Evolutionary conservation across 768 basidiomycete genomes (phyloP), one percentile per base, ranked within the genome.

Genomic region (Suillus variegatus): DNA sequence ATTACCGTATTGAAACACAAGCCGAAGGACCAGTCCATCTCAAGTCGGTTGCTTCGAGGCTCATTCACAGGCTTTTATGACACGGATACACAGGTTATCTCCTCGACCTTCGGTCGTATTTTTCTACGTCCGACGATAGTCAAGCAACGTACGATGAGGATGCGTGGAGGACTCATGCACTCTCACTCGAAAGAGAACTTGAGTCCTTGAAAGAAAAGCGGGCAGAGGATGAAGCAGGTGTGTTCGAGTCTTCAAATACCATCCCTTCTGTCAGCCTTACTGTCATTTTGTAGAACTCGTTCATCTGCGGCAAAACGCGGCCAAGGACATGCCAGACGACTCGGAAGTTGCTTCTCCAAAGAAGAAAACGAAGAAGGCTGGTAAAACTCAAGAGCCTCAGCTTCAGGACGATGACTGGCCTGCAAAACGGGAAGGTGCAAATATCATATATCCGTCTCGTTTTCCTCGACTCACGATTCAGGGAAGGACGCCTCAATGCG

Each of bases 141-240:
- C 40, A 60, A 12, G 38, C 32, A 9, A 63, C 65, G 20, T 43
- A 2, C 10, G 57, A 40, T n/a, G 38, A 32, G 32, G 16, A n/a
- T 13, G 16, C 9, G 10, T 76, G 76, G 76, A 69, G 70, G 56
- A 61, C 65, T 6, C 74, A 74, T 44, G 73, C 74, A n/a, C 70
- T 76, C 46, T 66, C 66, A n/a, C 74, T 76, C n/a, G 76, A 76
- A 63, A 64, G 64, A 58, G 68, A 70, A 16, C 69, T 76, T 18
- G 41, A 67, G 36, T 40, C 38, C 1, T 67, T 76, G 47, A 68
- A 74, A 52, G 52, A 67, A 18, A 65, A 66, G 40, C 68, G 64
- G 35, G 68, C 77, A 62, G 69, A 64, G 1, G 72, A 75, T 51
- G 69, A 73, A 49, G 69, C 67, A 52, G 25, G 75, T 75, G 62